Evolutionary conservation across 331 rosid genomes (phyloP).

Genomic region (Quercus lobata): DNA sequence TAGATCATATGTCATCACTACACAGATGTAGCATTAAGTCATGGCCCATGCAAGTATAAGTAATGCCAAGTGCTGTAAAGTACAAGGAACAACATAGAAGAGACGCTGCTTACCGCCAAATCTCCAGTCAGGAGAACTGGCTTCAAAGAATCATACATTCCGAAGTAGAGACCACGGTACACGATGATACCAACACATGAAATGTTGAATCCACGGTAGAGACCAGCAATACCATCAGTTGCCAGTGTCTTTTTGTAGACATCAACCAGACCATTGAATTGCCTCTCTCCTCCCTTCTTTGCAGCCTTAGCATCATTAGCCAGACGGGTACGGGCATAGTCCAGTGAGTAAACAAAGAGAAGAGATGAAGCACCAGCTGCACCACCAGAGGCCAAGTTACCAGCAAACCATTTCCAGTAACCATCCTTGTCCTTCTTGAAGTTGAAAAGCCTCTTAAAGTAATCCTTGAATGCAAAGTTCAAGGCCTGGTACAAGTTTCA

Average conservation of each 20-base stretch:
- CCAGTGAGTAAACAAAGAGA: slow-evolving; percentile 76
- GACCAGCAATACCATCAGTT: slow-evolving; percentile 82
- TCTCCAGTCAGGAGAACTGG: slow-evolving; percentile 72
- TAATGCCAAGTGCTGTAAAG: background rate
- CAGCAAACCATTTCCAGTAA: slow-evolving; percentile 93
- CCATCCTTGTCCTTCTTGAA: slow-evolving; percentile 89
- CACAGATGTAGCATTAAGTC: background rate
- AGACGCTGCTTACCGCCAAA: slow-evolving; percentile 45
- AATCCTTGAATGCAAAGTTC: slow-evolving; percentile 92
- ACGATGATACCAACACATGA: slow-evolving; percentile 91
- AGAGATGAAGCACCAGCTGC: slow-evolving; percentile 96
- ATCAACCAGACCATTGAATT: slow-evolving; percentile 81
- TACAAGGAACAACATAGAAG: background rate
- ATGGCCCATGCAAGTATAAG: background rate
- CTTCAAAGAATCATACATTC: slow-evolving; percentile 83
- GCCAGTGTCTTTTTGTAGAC: slow-evolving; percentile 82
- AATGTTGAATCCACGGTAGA: slow-evolving; percentile 84
- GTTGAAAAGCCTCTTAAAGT: slow-evolving; percentile 92
- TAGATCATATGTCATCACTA: no score
- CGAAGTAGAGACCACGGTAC: slow-evolving; percentile 89
- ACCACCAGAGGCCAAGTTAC: slow-evolving; percentile 89
- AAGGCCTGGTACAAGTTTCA: slow-evolving; percentile 47
- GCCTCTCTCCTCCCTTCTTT: slow-evolving; percentile 91
- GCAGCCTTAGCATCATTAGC: slow-evolving; percentile 88
- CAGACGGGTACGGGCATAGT: slow-evolving; percentile 89